These are phyloP conservation scores for Flaveria floridana DNA, from an alignment of 140 eudicot species.

Conservation along the genomic window DNA sequence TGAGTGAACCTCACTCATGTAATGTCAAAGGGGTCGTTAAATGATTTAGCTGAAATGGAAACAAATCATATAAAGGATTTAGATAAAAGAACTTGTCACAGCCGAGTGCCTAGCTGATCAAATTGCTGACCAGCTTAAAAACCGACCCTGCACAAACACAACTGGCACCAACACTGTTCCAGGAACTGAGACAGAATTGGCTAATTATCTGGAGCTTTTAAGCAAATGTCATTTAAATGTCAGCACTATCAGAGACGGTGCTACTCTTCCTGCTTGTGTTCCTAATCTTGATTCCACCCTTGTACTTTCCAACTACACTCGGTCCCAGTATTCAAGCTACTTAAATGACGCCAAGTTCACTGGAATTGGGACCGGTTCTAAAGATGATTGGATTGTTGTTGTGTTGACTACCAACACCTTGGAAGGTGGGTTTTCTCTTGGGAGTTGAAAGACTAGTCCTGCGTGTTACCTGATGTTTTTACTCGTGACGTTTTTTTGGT, in stretches of 20 bases:
- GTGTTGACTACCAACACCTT: conserved; percentile 69
- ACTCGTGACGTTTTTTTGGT: conserved; percentile 30
- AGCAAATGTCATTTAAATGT: conserved; percentile 59
- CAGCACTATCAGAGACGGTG: conserved; percentile 64
- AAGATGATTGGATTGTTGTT: conserved; percentile 73
- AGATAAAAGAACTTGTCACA: too few relatives aligned
- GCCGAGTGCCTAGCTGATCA: conserved; percentile 77
- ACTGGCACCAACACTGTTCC: conserved; percentile 70
- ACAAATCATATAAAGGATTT: too few relatives aligned
- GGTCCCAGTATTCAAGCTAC: conserved; percentile 52
- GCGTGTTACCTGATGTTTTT: conserved; percentile 24
- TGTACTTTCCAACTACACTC: conserved; percentile 68
- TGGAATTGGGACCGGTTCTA: conserved; percentile 71
- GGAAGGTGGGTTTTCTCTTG: conserved; percentile 52
- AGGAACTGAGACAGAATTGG: conserved; percentile 62
- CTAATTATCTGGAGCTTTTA: conserved; percentile 46
- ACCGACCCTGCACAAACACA: conserved; percentile 73
- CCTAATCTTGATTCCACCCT: conserved; percentile 63
- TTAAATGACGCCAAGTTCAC: conserved; percentile 64
- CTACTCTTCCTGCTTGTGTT: conserved; percentile 77
- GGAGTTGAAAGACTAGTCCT: conserved; percentile 30
- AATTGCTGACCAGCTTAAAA: conserved; percentile 65
- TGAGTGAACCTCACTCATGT: too few relatives aligned
- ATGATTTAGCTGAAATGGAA: too few relatives aligned
- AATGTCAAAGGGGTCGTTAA: too few relatives aligned